These are phyloP conservation scores for Hydnomerulius pinastri DNA, from an alignment of 768 basidiomycete species.

Conservation along the genomic window DNA sequence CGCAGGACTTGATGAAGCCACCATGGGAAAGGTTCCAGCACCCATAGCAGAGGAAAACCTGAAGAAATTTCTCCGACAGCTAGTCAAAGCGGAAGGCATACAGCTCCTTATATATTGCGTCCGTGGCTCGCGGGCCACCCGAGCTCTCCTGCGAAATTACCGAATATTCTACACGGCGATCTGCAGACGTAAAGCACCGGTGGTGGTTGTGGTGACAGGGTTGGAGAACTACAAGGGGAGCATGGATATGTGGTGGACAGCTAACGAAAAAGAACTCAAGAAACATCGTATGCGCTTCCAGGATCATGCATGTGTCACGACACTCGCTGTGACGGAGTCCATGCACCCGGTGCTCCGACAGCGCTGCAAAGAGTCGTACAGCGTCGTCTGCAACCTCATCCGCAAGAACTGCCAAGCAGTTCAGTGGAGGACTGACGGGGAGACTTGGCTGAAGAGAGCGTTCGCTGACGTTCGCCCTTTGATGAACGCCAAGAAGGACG, in stretches of 20 bases:
- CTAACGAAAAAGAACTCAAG: constrained; percentile 19
- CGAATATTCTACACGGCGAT: constrained; percentile 31
- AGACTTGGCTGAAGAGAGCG: constrained; percentile 4
- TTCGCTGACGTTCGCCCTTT: not conserved
- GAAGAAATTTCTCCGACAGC: not conserved
- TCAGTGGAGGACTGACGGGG: constrained; percentile 8
- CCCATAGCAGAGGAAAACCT: constrained; percentile 6
- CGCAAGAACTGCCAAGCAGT: not conserved
- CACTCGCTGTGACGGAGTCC: not conserved
- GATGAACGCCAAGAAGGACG: not conserved
- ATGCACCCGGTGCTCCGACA: not conserved
- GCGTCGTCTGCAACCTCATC: constrained; percentile 4
- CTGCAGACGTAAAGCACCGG: constrained; percentile 32
- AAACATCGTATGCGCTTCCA: not conserved
- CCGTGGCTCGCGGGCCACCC: constrained; percentile 31
- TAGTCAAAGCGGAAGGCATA: constrained; percentile 22
- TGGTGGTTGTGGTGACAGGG: constrained; percentile 34
- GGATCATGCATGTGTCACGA: constrained; percentile 18
- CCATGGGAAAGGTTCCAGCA: constrained; percentile 2
- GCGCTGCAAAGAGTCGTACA: constrained; percentile 7
- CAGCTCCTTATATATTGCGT: constrained; percentile 37
- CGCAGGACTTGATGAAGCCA: constrained; percentile 15
- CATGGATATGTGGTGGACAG: constrained; percentile 23
- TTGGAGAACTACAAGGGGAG: constrained; percentile 24
- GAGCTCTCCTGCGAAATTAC: constrained; percentile 31